Evolutionary conservation across 257 asterid species (phyloP).

Genomic region (Parsonsia alboflavescens): DNA sequence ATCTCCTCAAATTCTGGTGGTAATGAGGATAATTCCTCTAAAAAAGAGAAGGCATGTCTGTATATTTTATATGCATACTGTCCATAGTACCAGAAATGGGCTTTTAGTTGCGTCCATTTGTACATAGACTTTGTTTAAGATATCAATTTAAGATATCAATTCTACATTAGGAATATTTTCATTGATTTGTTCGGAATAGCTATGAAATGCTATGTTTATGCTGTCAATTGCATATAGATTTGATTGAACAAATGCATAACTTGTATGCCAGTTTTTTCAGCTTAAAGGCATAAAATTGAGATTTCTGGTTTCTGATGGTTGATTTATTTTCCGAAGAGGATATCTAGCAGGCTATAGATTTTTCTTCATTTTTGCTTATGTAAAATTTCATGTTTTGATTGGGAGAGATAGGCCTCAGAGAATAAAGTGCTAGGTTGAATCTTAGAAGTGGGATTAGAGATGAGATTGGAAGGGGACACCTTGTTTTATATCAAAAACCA

Average conservation of each 20-base stretch:
- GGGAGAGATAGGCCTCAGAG: background rate
- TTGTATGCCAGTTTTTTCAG: background rate
- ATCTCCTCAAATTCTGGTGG: conserved; percentile 35
- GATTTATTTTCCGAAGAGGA: background rate
- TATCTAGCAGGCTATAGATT: background rate
- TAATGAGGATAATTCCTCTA: conserved; percentile 44
- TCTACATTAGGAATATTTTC: background rate
- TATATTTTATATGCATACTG: background rate
- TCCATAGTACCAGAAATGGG: background rate
- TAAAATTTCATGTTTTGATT: background rate
- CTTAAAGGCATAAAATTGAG: background rate
- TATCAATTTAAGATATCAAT: background rate
- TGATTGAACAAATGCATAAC: background rate
- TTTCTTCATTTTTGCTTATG: background rate
- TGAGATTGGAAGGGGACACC: background rate
- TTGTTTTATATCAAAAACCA: too few species aligned
- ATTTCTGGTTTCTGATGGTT: background rate
- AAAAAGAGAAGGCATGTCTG: conserved; percentile 44
- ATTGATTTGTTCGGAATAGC: background rate
- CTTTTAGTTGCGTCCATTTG: background rate
- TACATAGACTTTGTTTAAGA: background rate
- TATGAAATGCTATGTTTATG: background rate
- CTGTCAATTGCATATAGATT: background rate
- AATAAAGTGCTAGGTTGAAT: background rate
- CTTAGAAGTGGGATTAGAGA: background rate